Conservation (phyloP, 2,329 filamentous ascomycete species). For the Cordyceps fumosorosea region DNA sequence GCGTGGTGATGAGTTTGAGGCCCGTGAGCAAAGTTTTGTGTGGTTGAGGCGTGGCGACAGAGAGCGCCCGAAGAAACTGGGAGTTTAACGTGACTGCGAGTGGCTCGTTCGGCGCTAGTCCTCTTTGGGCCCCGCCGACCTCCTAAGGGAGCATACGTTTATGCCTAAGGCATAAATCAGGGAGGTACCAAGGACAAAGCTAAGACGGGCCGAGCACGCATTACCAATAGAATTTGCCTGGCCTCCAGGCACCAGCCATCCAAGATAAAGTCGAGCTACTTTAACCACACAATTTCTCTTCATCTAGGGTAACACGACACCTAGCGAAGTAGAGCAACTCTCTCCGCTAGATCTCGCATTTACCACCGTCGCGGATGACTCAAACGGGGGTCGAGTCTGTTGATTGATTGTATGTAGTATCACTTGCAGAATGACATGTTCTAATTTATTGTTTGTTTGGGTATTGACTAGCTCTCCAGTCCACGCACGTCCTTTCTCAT, state of each 20-base stretch:
- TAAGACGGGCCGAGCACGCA: not conserved
- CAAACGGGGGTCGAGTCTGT: constrained; percentile 8
- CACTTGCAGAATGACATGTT: not conserved
- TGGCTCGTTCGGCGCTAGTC: constrained; percentile 28
- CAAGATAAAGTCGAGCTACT: not conserved
- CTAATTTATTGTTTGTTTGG: not conserved
- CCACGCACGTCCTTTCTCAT: constrained; percentile 15
- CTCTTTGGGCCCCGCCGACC: constrained; percentile 17
- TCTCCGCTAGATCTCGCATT: constrained; percentile 3
- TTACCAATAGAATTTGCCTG: not conserved
- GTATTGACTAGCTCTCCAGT: constrained; percentile 2
- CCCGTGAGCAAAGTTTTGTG: constrained; percentile 35
- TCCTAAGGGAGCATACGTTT: constrained; percentile 14
- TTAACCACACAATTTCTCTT: not conserved
- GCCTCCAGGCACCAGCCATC: not conserved
- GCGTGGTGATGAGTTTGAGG: constrained; percentile 41
- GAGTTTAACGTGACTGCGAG: constrained; percentile 32
- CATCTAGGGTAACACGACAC: constrained; percentile 9
- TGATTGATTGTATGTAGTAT: not conserved
- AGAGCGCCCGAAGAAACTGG: constrained; percentile 39
- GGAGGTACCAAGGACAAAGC: constrained; percentile 9
- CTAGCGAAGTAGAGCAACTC: not conserved
- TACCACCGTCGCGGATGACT: constrained; percentile 18
- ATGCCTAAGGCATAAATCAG: constrained; percentile 23
- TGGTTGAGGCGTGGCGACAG: constrained; percentile 34